Conservation (phyloP, 805 yeast species). For the Vanderwaltozyma polyspora region DNA sequence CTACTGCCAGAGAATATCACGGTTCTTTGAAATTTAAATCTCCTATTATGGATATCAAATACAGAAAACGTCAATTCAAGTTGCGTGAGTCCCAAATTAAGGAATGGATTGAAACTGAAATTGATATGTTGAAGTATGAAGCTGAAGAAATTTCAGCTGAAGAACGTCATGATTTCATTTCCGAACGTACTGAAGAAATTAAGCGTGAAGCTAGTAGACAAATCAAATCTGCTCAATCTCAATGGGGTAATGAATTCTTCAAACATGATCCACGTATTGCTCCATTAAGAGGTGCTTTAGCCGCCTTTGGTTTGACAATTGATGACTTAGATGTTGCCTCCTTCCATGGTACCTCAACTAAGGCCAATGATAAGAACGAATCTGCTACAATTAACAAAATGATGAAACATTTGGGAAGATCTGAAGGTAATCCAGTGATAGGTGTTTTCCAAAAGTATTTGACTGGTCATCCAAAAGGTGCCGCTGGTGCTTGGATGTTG, state of each 20-base stretch:
- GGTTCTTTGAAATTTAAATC: conserved; percentile 69
- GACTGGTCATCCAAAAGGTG: conserved; percentile 99
- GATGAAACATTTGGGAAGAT: conserved; percentile 92
- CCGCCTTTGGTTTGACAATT: conserved; percentile 81
- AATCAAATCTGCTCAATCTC: conserved; percentile 75
- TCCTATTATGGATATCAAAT: conserved; percentile 75
- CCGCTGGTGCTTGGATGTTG: conserved; percentile 99
- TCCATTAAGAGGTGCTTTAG: conserved; percentile 94
- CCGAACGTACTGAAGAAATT: conserved; percentile 81
- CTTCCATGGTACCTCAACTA: conserved; percentile 98
- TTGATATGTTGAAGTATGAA: conserved; percentile 59
- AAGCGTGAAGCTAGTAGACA: conserved; percentile 77
- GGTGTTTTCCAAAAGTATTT: conserved; percentile 98
- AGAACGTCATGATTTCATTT: conserved; percentile 47
- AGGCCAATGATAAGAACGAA: conserved; percentile 98
- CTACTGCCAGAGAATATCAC: conserved; percentile 92
- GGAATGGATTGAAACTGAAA: conserved; percentile 77
- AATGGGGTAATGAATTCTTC: conserved; percentile 95
- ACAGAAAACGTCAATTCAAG: conserved; percentile 86
- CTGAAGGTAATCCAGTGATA: conserved; percentile 93
- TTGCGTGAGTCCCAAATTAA: conserved; percentile 67
- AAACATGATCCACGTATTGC: conserved; percentile 86
- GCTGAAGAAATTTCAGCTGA: conserved; percentile 41
- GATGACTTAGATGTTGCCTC: conserved; percentile 96
- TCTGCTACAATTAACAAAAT: conserved; percentile 80